Evolutionary conservation across 148 eudicot species (phyloP).

Genomic region (Chenopodium album): DNA sequence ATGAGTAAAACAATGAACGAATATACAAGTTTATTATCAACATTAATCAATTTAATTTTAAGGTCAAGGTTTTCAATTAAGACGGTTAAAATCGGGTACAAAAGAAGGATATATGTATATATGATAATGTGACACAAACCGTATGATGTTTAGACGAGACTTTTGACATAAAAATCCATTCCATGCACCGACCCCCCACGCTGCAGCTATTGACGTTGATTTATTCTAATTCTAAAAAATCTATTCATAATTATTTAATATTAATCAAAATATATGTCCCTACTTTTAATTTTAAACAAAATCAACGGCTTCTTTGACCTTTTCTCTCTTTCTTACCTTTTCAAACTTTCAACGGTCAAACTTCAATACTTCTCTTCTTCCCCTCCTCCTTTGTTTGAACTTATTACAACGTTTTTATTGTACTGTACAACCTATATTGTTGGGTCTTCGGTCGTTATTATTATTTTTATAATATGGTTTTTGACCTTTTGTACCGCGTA

Average conservation of each 20-base stretch:
- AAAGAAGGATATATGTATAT: too few species aligned
- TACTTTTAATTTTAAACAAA: not conserved
- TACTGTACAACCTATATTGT: not conserved
- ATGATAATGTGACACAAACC: too few species aligned
- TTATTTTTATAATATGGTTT: not conserved
- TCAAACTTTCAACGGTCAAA: constrained; percentile 69
- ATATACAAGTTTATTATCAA: not conserved
- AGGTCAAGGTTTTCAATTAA: not conserved
- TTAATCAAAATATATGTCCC: constrained; percentile 17
- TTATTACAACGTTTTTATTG: not conserved
- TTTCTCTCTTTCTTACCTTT: constrained; percentile 26
- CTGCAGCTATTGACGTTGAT: constrained; percentile 20
- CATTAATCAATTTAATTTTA: too few species aligned
- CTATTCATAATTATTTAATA: not conserved
- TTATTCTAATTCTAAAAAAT: not conserved
- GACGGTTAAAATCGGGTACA: not conserved
- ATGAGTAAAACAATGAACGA: too few species aligned
- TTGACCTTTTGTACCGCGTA: constrained; percentile 24
- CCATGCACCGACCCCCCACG: constrained; percentile 21
- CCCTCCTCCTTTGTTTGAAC: constrained; percentile 24
- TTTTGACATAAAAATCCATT: constrained; percentile 12
- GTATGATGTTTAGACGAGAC: constrained; percentile 12
- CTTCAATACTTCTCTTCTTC: constrained; percentile 17
- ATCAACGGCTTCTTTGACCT: constrained; percentile 35
- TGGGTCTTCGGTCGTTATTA: constrained; percentile 6